Conservation (phyloP, 345 rosid species). For the Citrus maxima region DNA sequence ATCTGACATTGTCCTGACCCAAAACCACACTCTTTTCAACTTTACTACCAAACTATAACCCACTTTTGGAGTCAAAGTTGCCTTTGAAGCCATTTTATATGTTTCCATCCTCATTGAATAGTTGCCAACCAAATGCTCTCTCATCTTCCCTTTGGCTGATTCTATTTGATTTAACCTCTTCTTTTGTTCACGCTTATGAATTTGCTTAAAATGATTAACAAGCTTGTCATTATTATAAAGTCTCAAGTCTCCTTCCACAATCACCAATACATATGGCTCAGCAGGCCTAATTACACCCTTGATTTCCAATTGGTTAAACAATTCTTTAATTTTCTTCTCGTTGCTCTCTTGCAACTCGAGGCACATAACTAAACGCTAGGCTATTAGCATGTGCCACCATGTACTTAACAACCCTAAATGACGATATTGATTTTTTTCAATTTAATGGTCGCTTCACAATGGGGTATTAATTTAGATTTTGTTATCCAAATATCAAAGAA, state of each 20-base stretch:
- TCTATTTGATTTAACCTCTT: slow-evolving; percentile 81
- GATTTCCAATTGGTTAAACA: slow-evolving; percentile 59
- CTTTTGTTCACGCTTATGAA: slow-evolving; percentile 68
- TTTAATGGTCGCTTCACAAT: slow-evolving; percentile 65
- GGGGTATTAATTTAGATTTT: slow-evolving; percentile 32
- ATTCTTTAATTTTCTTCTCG: slow-evolving; percentile 39
- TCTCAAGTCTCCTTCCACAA: slow-evolving; percentile 50
- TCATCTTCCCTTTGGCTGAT: slow-evolving; percentile 67
- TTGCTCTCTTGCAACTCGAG: slow-evolving; percentile 47
- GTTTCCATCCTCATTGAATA: slow-evolving; percentile 76
- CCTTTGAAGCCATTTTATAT: slow-evolving; percentile 58
- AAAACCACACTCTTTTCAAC: slow-evolving; percentile 69
- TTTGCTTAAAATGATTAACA: slow-evolving; percentile 29
- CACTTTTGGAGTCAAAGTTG: slow-evolving; percentile 51
- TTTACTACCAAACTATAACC: slow-evolving; percentile 76
- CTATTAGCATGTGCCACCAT: slow-evolving; percentile 65
- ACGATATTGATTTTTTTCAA: slow-evolving; percentile 54
- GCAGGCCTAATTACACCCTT: slow-evolving; percentile 51
- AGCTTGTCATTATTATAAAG: slow-evolving; percentile 68
- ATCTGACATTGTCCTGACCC: slow-evolving; percentile 54
- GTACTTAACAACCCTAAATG: slow-evolving; percentile 49
- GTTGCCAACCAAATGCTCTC: slow-evolving; percentile 65
- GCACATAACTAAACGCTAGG: slow-evolving; percentile 60
- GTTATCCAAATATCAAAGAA: slow-evolving; percentile 89
- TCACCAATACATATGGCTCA: slow-evolving; percentile 51